Base-by-base conservation (phyloP, 2,329 filamentous ascomycete species). In the Colletotrichum sp. region DNA sequence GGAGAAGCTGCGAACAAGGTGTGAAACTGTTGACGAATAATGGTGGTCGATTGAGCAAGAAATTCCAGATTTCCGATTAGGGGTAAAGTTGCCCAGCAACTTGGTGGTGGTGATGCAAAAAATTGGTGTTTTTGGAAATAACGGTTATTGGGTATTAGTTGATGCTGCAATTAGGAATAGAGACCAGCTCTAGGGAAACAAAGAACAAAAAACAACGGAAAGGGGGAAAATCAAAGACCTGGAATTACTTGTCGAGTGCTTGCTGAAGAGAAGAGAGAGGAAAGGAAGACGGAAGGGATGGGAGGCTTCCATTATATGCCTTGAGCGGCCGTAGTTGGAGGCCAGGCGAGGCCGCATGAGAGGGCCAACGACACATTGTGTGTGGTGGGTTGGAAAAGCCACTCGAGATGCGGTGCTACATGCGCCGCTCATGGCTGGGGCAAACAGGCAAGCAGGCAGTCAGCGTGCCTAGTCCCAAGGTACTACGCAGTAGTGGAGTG, bases 261-360 rank as follows among this genome's bases (percentile, higher is more conserved):
- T 94, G 93, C 92, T 93, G 89, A 89, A 89, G 92, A 91, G 81
- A 81, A 82, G 82, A 86, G 86, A 84, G 87, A 87, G 83, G 82
- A 84, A 82, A 81, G 80, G 85, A 85, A 86, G 82, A 82, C 81
- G 83, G 81, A 79, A 81, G 82, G 80, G 81, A 80, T 81, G 61
- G 76, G 80, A 80, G 81, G 82, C 88, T 88, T 39, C 85, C 82
- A 70, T 78, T 78, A 78, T 78, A 78, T 78, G 77, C 49, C 49
- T 69, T 65, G 72, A 72, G 65, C 57, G 74, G 64, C 74, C 74
- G 64, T 57, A 32, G 70, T 61, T 22, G 32, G 74, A 74, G 74
- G 64, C 74, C 74, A 65, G 39, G 34, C 34, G 57, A 68, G 73
- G 74, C 74, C 74, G 39, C 65, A 32, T 30, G 57, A 64, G 68